These are phyloP conservation scores for Saccharomyces hybrid DNA, from an alignment of 1,139 yeast species.

Conservation along the genomic window DNA sequence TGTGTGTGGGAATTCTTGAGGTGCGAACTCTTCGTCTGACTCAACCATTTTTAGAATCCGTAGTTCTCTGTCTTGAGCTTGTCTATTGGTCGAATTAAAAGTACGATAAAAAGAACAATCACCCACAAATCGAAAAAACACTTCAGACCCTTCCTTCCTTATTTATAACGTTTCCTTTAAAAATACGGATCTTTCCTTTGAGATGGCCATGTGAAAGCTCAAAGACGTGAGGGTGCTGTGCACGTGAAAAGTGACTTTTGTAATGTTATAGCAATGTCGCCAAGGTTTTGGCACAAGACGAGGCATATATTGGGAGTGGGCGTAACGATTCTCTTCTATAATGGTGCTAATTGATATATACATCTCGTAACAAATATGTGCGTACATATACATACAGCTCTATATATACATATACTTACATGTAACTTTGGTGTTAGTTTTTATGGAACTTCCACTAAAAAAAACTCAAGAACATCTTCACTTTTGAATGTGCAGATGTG, in stretches of 20 bases:
- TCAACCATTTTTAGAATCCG: background rate
- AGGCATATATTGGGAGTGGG: background rate
- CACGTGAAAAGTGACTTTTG: background rate
- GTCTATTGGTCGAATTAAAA: background rate
- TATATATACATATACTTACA: background rate
- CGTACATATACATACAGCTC: background rate
- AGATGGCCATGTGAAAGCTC: background rate
- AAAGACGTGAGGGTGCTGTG: background rate
- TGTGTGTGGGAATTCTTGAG: background rate
- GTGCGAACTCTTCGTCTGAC: background rate
- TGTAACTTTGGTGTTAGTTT: background rate
- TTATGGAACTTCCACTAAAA: background rate
- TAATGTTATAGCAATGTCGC: too few relatives aligned
- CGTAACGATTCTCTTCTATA: background rate
- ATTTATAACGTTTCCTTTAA: background rate
- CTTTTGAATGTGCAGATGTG: background rate
- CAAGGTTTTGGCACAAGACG: background rate
- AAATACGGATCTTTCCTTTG: background rate
- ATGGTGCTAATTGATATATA: background rate
- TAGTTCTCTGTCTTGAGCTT: background rate
- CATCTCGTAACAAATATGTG: background rate
- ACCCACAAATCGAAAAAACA: background rate
- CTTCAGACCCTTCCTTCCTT: background rate
- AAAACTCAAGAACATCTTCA: background rate
- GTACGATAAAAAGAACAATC: background rate